Evolutionary conservation across 2,329 filamentous ascomycete species (phyloP), one percentile per base, ranked within the genome.

Genomic region (Sporothrix luriei): DNA sequence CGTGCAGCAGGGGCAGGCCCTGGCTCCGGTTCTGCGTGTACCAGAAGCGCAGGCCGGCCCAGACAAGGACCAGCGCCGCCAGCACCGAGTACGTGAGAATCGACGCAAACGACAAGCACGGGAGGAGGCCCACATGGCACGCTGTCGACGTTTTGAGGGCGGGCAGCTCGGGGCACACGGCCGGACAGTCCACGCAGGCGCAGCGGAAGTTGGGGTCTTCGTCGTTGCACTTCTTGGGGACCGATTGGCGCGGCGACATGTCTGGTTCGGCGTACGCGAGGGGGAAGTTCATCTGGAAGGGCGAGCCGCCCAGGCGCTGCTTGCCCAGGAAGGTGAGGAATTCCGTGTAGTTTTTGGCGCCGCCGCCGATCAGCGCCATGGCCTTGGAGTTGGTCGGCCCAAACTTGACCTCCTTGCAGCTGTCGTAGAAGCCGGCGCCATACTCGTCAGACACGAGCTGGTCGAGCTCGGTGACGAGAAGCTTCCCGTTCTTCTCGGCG

Each of bases 361-460:
- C 94, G 19, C 95, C 95, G 43, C 95, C 96, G 72, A 99, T 98
- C 75, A 99, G 89, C 75, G 94, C 91, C 87, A 99, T 99, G 19
- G 94, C 95, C 76, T 91, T 93, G 71, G 92, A 91, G 77, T 97
- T 97, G 54, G 94, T 94, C 7, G 94, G 91, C 48, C 95, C 95
- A 76, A 98, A 97, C 78, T 99, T 99, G 80, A 99, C 94, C 78
- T 99, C 93, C 80, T 98, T 98, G 83, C 95, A 99, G 81, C 95
- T 99, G 79, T 97, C 87, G 78, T 94, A 99, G 82, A 99, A 96
- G 1, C 91, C 93, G 10, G 87, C 85, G 55, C 93, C 94, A 78
- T 96, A 98, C 68, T 91, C 84, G 69, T 93, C 85, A 2, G 93
- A 92, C 74, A 97, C 88, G 6, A 98, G 82, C 76, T 97, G 94